These are phyloP conservation scores for Wickerhamiella galacta DNA, from an alignment of 805 yeast genomes.

Conservation along the genomic window DNA sequence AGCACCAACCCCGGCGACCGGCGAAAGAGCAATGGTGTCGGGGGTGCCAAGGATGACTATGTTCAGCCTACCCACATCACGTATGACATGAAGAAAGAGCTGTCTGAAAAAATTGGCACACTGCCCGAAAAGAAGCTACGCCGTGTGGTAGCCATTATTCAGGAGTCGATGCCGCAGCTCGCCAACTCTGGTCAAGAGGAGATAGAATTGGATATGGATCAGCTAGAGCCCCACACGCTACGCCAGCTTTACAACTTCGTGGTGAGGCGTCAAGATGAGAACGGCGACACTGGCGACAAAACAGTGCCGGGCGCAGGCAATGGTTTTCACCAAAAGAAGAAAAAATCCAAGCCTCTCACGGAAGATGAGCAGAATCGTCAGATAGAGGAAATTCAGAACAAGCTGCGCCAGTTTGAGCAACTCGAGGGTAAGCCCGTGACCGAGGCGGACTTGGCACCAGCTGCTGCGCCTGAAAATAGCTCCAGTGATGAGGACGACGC, in stretches of 20 bases:
- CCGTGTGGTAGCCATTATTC: conserved; percentile 70
- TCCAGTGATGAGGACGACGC: conserved; percentile 15
- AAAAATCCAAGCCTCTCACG: conserved; percentile 39
- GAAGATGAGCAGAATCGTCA: conserved; percentile 53
- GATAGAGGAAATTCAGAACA: conserved; percentile 54
- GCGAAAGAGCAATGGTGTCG: conserved; percentile 5
- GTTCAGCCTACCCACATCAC: conserved; percentile 34
- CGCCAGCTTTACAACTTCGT: conserved; percentile 73
- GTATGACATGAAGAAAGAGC: conserved; percentile 91
- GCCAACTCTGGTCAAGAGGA: conserved; percentile 57
- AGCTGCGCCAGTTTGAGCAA: conserved; percentile 53
- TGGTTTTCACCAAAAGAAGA: conserved; percentile 18
- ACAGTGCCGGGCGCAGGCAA: conserved; percentile 5
- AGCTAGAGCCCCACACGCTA: conserved; percentile 68
- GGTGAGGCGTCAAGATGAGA: conserved; percentile 22
- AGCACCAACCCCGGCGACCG: conserved; percentile 2
- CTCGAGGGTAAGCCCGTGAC: conserved; percentile 13
- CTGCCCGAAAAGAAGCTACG: conserved; percentile 63
- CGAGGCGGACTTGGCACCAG: conserved; percentile 3
- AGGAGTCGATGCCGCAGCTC: conserved; percentile 53
- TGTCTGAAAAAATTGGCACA: conserved; percentile 66
- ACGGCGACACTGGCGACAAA: neutral
- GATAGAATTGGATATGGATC: conserved; percentile 91
- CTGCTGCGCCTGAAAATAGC: conserved; percentile 9
- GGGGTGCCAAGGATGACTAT: conserved; percentile 12